Base-by-base conservation (phyloP, 371 early-diverging fungal genomes). In the Mortierella sp. region DNA sequence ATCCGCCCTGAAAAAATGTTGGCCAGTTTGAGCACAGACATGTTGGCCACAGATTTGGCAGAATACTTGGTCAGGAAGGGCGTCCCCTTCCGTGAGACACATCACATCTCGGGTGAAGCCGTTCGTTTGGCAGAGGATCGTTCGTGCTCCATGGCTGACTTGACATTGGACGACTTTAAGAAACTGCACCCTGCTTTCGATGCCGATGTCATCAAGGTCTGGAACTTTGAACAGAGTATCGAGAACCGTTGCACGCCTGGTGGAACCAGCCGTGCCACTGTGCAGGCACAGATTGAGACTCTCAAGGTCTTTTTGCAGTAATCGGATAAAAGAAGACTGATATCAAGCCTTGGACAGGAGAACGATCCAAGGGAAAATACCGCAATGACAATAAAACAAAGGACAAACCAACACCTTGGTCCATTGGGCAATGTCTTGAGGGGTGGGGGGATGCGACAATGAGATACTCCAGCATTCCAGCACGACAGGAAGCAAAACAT, bases 21-120 rank as follows among this genome's bases (percentile, higher is more conserved):
- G 67, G 83, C 85, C 10, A 85, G 84, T 56, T 84, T 98, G 62
- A 94, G 93, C 54, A 86, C 83, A 19, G 98, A 97, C 79, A 95
- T 98, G 96, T 84, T 98, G 67, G 98, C 98, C 8, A 98, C 98
- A 0, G 98, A 98, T 81, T 81, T 98, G 42, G 98, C 98, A 21
- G 98, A 98, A 81, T 98, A 97, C 72, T 86, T 98, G 39, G 98
- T 98, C 47, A 86, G 91, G 64, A 90, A 90, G 76, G 91, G 91
- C 18, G 89, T 98, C n/a, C 98, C 98, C 5, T 98, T 98, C 94
- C 94, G 98, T 72, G 95, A 96, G 69, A 96, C 98, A 2, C 98
- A 98, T 80, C 97, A 98, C 81, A 92, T 97, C 60, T 94, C 97
- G 51, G 98, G 98, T n/a, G 91, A 89, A 6, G 96, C 96, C 27